Base-by-base conservation (phyloP, 2,329 filamentous ascomycete species). In the Fusarium secorum region DNA sequence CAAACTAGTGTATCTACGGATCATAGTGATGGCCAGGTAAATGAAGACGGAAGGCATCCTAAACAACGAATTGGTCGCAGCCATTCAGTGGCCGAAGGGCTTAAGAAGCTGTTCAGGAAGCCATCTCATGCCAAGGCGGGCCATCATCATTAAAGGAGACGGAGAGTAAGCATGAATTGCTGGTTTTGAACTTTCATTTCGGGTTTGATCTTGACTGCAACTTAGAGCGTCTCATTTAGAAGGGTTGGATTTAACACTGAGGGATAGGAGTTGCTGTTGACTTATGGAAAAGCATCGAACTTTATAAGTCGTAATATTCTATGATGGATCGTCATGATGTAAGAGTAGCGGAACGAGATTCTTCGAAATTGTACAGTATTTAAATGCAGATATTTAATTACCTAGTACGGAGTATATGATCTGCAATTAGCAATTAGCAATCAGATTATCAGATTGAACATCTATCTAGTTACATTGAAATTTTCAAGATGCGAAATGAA, bases 51-150 rank as follows among this genome's bases (percentile, higher is more conserved):
- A n/a, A 60, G 57, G 17, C 60, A 58, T 14, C 53, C 38, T 22
- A 69, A 53, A 32, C 59, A 55, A 13, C 54, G 63, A 26, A 44
- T 76, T 61, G 74, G 72, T 38, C 79, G 74, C 55, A 81, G 78
- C 61, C 77, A 78, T 42, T 78, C 81, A 5, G 80, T 77, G 60
- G 80, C 78, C 22, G 77, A 79, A 11, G 80, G 81, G 22, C 71
- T 85, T 35, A 80, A 79, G 71, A 78, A 78, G 39, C 74, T 84
- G 11, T 84, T 84, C 70, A 76, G 79, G n/a, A 80, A 77, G 72
- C 80, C 74, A 24, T 64, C 74, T 9, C 46, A 55, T 38, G 52
- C 45, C 4, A 61, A 60, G n/a, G 59, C 48, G 33, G 33, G 53
- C 28, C 59, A 59, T n/a, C 59, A 59, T n/a, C 39, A 36, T 20